Evolutionary conservation across 257 asterid genomes (phyloP).

Genomic region (Nicotiana undulata): DNA sequence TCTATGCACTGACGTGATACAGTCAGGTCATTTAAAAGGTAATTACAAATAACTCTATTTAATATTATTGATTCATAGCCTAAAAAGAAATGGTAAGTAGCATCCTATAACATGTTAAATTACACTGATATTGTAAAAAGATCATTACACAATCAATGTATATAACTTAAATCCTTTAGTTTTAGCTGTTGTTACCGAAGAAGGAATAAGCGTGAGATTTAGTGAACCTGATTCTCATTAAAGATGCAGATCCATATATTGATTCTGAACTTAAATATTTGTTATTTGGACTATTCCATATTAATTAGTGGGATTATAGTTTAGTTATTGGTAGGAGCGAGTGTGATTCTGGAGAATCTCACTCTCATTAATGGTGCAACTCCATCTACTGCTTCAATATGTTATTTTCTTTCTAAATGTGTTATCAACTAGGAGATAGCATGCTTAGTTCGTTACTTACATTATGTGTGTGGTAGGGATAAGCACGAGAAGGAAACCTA

Average conservation of each 20-base stretch:
- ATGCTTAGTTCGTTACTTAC: background rate
- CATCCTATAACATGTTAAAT: too few relatives aligned
- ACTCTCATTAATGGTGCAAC: constrained; percentile 55
- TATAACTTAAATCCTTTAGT: too few relatives aligned
- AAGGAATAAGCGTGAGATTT: background rate
- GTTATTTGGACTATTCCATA: background rate
- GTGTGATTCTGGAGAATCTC: constrained; percentile 27
- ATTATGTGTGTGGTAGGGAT: too few relatives aligned
- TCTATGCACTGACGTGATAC: too few relatives aligned
- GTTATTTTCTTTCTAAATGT: background rate
- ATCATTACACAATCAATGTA: too few relatives aligned
- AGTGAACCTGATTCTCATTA: background rate
- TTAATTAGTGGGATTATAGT: background rate
- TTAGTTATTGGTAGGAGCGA: background rate
- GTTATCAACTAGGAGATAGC: background rate
- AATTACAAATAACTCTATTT: too few relatives aligned
- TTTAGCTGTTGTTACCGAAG: too few relatives aligned
- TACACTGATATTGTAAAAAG: too few relatives aligned
- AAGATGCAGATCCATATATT: background rate
- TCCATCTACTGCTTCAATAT: background rate
- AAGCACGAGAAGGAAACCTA: too few relatives aligned
- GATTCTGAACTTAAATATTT: background rate
- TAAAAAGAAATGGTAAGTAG: too few relatives aligned
- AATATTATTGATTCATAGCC: too few relatives aligned
- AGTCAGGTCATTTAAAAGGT: too few relatives aligned